Evolutionary conservation across 495 filamentous ascomycete species (phyloP).

Genomic region (Trichoderma reesei): DNA sequence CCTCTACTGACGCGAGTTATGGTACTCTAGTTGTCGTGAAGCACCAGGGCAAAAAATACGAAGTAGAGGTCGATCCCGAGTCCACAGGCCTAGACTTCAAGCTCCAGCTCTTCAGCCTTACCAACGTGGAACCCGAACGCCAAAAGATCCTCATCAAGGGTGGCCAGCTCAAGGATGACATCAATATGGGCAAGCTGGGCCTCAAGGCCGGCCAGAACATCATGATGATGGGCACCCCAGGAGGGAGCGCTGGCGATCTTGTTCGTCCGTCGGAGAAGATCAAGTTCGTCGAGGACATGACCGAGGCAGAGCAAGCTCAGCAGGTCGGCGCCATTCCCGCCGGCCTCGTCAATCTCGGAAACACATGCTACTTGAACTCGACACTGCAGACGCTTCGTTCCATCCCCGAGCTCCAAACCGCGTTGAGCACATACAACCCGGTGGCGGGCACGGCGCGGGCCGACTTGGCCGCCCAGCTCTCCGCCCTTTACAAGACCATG

Average conservation of each 20-base stretch:
- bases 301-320: conserved; percentile 80
- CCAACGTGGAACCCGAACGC: conserved; percentile 88
- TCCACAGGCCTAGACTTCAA: conserved; percentile 90
- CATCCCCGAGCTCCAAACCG: conserved; percentile 83
- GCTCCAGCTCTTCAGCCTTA: conserved; percentile 87
- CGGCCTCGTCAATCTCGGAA: conserved; percentile 85
- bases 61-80: conserved; percentile 79
- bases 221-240: conserved; percentile 95
- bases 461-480: conserved; percentile 72
- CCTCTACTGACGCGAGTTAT: too few relatives aligned
- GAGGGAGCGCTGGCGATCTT: conserved; percentile 49
- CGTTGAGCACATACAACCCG: conserved; percentile 59
- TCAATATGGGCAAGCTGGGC: conserved; percentile 69
- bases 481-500: conserved; percentile 90
- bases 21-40: conserved; percentile 68
- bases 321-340: conserved; percentile 77
- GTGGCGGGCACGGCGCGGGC: conserved; percentile 30
- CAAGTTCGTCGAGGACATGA: conserved; percentile 96
- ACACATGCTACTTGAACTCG: conserved; percentile 97
- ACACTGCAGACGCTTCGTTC: conserved; percentile 81
- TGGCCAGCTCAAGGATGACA: conserved; percentile 90
- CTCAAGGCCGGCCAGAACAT: conserved; percentile 79
- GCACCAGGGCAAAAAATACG: conserved; percentile 87
- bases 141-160: conserved; percentile 95
- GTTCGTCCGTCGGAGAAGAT: conserved; percentile 69